A percentile compares a stretch with the other conserved stretches of the same genome.
Conservation (phyloP, 2,329 filamentous ascomycete genomes). For the Thelonectria blattea region DNA sequence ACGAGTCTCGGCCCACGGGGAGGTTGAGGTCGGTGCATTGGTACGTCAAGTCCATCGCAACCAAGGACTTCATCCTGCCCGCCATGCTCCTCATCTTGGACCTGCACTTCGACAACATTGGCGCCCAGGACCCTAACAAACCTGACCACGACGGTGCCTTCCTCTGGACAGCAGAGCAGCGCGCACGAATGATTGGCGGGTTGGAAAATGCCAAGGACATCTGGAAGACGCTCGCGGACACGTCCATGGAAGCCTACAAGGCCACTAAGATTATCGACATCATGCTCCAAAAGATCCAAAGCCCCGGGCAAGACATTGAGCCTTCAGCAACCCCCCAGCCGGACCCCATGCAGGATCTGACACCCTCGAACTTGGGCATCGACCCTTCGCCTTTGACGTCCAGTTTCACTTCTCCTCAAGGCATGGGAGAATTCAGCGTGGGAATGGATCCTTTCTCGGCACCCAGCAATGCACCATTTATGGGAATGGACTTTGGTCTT, state of each 20-base stretch:
- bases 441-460: constrained; percentile 42
- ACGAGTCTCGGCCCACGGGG: constrained; percentile 75
- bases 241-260: constrained; percentile 90
- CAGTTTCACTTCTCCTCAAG: constrained; percentile 35
- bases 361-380: constrained; percentile 50
- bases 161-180: constrained; percentile 65
- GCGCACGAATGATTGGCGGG: constrained; percentile 76
- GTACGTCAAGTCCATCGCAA: constrained; percentile 80
- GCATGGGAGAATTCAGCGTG: constrained; percentile 36
- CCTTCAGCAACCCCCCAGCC: constrained; percentile 22
- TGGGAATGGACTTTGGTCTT: constrained; percentile 52
- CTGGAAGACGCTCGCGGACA: constrained; percentile 78
- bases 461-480: constrained; percentile 49
- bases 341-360: constrained; percentile 36
- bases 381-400: constrained; percentile 38
- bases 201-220: constrained; percentile 77
- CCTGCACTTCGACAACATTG: constrained; percentile 71
- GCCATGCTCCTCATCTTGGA: constrained; percentile 86
- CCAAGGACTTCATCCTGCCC: constrained; percentile 84
- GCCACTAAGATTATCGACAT: constrained; percentile 80
- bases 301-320: constrained; percentile 27
- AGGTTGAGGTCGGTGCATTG: constrained; percentile 76
- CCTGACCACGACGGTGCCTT: constrained; percentile 52
- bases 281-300: constrained; percentile 78
- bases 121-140: constrained; percentile 48